Conservation (phyloP, 2,329 filamentous ascomycete species). For the Penicillium nordicum region DNA sequence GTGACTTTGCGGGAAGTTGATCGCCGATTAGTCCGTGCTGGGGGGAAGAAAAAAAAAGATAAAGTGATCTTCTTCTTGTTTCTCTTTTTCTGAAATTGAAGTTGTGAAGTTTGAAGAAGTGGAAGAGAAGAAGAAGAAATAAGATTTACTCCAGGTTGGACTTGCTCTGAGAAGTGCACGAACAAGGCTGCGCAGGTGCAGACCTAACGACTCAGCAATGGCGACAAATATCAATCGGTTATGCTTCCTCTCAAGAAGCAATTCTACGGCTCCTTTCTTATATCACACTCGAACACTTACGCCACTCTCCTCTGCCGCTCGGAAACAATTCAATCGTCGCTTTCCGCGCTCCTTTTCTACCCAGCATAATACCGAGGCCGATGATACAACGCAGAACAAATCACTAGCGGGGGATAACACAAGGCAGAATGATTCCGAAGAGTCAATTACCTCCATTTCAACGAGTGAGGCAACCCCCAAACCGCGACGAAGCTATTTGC, state of each 20-base stretch:
- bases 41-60: not conserved
- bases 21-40: not conserved
- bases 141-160: not conserved
- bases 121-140: not conserved
- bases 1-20: slow-evolving; percentile 12
- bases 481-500: slow-evolving; percentile 25
- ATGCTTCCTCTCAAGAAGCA: slow-evolving; percentile 26
- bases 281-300: slow-evolving; percentile 67
- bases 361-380: not conserved
- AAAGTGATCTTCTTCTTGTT: not conserved
- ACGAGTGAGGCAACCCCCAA: not conserved
- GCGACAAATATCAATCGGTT: slow-evolving; percentile 30
- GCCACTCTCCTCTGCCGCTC: slow-evolving; percentile 9
- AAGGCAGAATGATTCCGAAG: slow-evolving; percentile 2
- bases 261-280: slow-evolving; percentile 60
- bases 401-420: not conserved
- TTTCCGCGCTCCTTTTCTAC: slow-evolving; percentile 19
- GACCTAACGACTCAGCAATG: slow-evolving; percentile 22
- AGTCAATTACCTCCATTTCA: not conserved
- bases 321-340: slow-evolving; percentile 6
- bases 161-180: not conserved
- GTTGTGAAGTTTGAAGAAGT: not conserved
- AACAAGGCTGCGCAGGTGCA: not conserved
- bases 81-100: not conserved
- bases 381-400: not conserved